Conservation (phyloP, 352 stramenopile genomes). For the Globisporangium cystogenes region DNA sequence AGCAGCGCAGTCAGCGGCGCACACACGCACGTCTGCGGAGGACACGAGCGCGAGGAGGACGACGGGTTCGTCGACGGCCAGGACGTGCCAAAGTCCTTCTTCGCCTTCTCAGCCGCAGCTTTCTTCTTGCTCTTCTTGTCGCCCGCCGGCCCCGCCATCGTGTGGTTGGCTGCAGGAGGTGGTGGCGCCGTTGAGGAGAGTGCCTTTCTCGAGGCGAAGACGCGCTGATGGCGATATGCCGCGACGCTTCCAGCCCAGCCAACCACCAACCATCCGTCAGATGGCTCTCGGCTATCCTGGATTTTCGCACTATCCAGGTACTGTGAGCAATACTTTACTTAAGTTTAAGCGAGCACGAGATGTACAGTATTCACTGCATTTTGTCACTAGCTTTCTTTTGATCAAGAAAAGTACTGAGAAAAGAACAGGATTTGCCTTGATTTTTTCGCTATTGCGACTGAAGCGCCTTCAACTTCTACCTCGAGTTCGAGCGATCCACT, state of each 20-base stretch:
- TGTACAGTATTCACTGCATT: too few relatives aligned
- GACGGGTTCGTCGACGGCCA: conserved; percentile 84
- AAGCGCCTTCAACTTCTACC: too few relatives aligned
- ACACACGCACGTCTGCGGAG: conserved; percentile 46
- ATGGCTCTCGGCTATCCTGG: not conserved
- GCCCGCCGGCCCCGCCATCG: conserved; percentile 19
- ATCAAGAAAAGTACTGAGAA: too few relatives aligned
- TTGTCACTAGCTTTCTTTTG: too few relatives aligned
- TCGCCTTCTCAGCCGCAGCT: conserved; percentile 6
- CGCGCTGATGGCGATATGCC: not conserved
- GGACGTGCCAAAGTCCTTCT: conserved; percentile 40
- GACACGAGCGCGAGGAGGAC: conserved; percentile 65
- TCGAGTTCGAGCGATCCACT: too few relatives aligned
- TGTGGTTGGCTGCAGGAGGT: too few relatives aligned
- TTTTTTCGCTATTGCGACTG: too few relatives aligned
- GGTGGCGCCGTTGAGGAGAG: too few relatives aligned
- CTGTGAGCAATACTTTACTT: not conserved
- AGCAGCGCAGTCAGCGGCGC: not conserved
- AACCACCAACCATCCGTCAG: not conserved
- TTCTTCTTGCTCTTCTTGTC: conserved; percentile 54
- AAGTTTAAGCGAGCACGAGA: too few relatives aligned
- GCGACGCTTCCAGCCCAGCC: not conserved
- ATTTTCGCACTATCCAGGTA: too few relatives aligned
- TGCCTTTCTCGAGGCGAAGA: too few relatives aligned
- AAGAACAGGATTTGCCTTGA: too few relatives aligned